A percentile compares a stretch with the other conserved stretches of the same genome.
phyloP scores from a whole-genome alignment of 2,329 filamentous ascomycete genomes.

The Triangularia setosa region DNA sequence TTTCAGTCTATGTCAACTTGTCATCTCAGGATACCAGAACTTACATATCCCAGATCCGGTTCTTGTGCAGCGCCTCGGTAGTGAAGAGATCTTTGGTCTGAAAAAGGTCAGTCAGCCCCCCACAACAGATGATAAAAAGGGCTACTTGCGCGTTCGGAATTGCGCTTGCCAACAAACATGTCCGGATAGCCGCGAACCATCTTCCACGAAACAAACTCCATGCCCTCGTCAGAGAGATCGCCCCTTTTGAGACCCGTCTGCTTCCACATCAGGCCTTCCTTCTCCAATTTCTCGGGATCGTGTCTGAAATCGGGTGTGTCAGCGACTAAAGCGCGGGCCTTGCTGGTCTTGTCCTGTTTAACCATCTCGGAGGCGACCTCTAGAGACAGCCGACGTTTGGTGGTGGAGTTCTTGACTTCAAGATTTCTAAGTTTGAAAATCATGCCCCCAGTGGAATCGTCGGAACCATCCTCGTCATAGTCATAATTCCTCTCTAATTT shows the following conservation, averaged over 20 bases:
- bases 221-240: constrained; percentile 25
- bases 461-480: constrained; percentile 4
- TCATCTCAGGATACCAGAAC: constrained; percentile 31
- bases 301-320: constrained; percentile 4
- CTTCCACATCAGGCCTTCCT: constrained; percentile 12
- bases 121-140: not conserved
- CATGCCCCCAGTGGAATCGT: constrained; percentile 16
- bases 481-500: not conserved
- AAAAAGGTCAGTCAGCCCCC: not conserved
- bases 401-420: not conserved
- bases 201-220: constrained; percentile 48
- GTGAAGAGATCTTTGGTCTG: constrained; percentile 46
- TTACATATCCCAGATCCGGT: constrained; percentile 70
- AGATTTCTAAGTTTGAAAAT: constrained; percentile 19
- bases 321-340: constrained; percentile 17
- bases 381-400: not conserved
- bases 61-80: constrained; percentile 51
- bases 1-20: constrained; percentile 9
- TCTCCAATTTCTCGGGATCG: constrained; percentile 12
- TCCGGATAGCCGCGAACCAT: constrained; percentile 56
- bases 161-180: constrained; percentile 53
- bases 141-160: constrained; percentile 37
- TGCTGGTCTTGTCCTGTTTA: constrained; percentile 17
- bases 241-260: constrained; percentile 27
- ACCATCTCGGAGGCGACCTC: not conserved